phyloP scores from a whole-genome alignment of 169 alveolate species.

The Perkinsus chesapeaki region DNA sequence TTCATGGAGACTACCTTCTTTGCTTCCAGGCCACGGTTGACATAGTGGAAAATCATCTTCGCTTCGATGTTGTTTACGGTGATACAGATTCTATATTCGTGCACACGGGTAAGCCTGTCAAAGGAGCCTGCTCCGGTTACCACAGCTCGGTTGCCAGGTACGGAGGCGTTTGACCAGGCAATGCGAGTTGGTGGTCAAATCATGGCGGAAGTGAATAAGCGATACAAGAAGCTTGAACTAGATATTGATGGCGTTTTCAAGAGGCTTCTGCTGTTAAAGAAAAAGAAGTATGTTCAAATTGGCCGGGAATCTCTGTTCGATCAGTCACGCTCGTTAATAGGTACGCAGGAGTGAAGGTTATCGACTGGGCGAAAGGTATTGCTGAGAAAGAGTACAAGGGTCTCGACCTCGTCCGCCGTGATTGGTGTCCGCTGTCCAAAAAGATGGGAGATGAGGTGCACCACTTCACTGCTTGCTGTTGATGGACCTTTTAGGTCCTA shows the following conservation, averaged over 20 bases:
- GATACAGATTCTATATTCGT: slow-evolving; percentile 99
- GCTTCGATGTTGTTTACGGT: slow-evolving; percentile 94
- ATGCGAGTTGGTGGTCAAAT: slow-evolving; percentile 75
- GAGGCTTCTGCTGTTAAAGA: slow-evolving; percentile 87
- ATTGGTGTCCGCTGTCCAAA: slow-evolving; percentile 91
- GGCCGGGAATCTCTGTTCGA: slow-evolving; percentile 37
- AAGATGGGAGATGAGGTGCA: slow-evolving; percentile 66
- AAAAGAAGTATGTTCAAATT: slow-evolving; percentile 96
- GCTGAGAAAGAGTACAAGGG: slow-evolving; percentile 90
- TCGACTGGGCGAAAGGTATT: slow-evolving; percentile 51
- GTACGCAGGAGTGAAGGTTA: slow-evolving; percentile 32
- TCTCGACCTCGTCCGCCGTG: slow-evolving; percentile 95
- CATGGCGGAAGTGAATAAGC: slow-evolving; percentile 74
- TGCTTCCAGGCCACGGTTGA: slow-evolving; percentile 65
- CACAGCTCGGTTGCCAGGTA: not conserved
- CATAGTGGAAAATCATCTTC: slow-evolving; percentile 77
- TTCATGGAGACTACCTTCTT: slow-evolving; percentile 23
- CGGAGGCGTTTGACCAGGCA: slow-evolving; percentile 61
- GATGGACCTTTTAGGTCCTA: slow-evolving; percentile 8
- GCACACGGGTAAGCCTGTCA: not conserved
- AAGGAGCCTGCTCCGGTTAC: not conserved
- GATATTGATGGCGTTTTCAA: slow-evolving; percentile 95
- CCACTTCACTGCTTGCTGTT: slow-evolving; percentile 35
- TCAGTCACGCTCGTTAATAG: not conserved
- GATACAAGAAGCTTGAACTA: slow-evolving; percentile 87